Conservation (phyloP, 805 yeast species). For the Candida pini region DNA sequence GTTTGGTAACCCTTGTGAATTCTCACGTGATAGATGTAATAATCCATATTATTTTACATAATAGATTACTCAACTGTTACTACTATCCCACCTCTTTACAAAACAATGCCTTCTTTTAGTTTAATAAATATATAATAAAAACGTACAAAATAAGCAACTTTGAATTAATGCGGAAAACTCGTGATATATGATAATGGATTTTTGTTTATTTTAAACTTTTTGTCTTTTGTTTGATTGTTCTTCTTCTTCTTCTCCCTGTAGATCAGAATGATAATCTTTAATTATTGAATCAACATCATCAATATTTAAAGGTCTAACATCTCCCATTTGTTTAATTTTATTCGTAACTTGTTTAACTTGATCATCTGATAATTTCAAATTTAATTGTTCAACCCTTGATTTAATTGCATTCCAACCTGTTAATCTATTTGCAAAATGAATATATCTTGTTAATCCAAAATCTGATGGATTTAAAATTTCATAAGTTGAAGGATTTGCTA, state of each 20-base stretch:
- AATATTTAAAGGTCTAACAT: slow-evolving; percentile 86
- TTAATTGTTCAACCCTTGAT: slow-evolving; percentile 95
- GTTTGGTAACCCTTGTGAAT: too few relatives aligned
- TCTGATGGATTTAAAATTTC: slow-evolving; percentile 93
- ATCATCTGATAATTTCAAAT: slow-evolving; percentile 81
- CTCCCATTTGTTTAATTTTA: slow-evolving; percentile 92
- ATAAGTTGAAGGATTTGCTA: slow-evolving; percentile 98
- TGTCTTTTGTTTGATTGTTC: slow-evolving; percentile 34
- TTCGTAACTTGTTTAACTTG: slow-evolving; percentile 93
- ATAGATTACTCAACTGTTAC: too few relatives aligned
- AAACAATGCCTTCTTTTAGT: too few relatives aligned
- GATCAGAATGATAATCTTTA: slow-evolving; percentile 75
- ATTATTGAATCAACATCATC: slow-evolving; percentile 98
- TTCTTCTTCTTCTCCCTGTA: slow-evolving; percentile 2
- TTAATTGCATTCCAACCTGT: slow-evolving; percentile 99
- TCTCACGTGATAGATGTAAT: too few relatives aligned
- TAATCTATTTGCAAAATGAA: slow-evolving; percentile 95
- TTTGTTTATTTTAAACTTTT: too few relatives aligned
- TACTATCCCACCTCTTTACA: too few relatives aligned
- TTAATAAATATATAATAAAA: too few relatives aligned
- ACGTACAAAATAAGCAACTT: too few relatives aligned
- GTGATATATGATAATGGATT: too few relatives aligned
- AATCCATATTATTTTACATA: too few relatives aligned
- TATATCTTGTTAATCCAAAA: slow-evolving; percentile 92
- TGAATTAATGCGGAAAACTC: too few relatives aligned